Conservation (phyloP, 192 early-diverging fungal species). For the Thamnidium elegans region DNA sequence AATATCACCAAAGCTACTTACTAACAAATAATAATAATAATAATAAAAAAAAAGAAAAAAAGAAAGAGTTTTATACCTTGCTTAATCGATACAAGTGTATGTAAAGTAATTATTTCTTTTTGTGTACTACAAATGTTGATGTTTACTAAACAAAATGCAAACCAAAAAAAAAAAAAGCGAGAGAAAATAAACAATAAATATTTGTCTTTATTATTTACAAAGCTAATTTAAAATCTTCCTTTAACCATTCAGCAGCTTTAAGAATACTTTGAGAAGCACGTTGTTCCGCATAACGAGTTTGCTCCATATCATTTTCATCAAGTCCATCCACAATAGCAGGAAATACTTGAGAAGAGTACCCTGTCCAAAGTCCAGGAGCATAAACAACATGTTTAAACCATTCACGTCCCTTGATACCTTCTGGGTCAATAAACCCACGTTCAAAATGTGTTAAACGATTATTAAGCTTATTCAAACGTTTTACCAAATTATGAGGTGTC, state of each 20-base stretch:
- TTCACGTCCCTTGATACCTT: slow-evolving; percentile 51
- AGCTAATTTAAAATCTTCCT: background rate
- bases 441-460: slow-evolving; percentile 46
- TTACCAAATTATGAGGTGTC: slow-evolving; percentile 26
- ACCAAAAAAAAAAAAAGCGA: no score
- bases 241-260: slow-evolving; percentile 16
- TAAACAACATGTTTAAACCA: slow-evolving; percentile 64
- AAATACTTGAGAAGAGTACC: slow-evolving; percentile 49
- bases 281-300: slow-evolving; percentile 13
- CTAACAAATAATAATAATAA: background rate
- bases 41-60: background rate
- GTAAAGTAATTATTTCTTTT: no score
- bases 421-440: slow-evolving; percentile 50
- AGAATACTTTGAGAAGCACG: slow-evolving; percentile 17
- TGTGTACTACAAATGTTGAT: no score
- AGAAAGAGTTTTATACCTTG: background rate
- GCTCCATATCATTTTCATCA: background rate
- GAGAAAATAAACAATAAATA: no score
- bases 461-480: slow-evolving; percentile 42
- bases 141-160: background rate
- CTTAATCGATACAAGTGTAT: no score
- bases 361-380: slow-evolving; percentile 51
- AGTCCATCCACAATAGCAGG: slow-evolving; percentile 54
- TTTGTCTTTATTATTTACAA: no score
- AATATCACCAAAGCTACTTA: no score